Base-by-base conservation (phyloP, 495 filamentous ascomycete species). In the Apodospora peruviana region DNA sequence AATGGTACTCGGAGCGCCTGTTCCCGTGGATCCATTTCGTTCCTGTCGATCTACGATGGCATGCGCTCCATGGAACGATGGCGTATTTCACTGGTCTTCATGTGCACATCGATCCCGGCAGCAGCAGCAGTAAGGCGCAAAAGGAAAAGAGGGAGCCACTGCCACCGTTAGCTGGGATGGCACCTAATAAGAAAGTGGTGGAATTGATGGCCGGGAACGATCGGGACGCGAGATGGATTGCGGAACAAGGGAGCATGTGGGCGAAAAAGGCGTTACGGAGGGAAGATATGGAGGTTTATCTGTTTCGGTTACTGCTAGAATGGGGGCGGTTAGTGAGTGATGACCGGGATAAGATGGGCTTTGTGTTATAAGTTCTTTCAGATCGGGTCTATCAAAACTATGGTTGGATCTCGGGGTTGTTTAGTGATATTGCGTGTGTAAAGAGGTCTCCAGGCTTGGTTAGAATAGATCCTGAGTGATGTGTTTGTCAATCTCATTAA, bases 251-350 rank as follows among this genome's bases (percentile, higher is more conserved):
- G 2, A 67, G 71, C 29, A 70, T 76, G 47, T 90, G 86, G 86
- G 79, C 81, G 1, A 65, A 66, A 2, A 76, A 71, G 50, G 86
- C 82, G 8, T 50, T 93, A 29, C 72, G 87, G 57, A 83, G 78
- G 52, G 85, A 90, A 67, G 88, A 94, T 60, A 88, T 86, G 83
- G 82, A 88, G 64, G 76, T 91, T 22, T 94, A 91, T 58, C 73
- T 91, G 58, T 91, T 90, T 63, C 67, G 88, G 39, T 58, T 94
- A 49, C 60, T 91, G 48, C 61, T 91, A 35, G 88, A 91, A 67
- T 91, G 84, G 83, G 84, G 76, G 1, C 66, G 85, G 36, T 52
- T 88, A 11, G 73, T 81, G 8, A 73, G 85, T 64, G 83, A 87
- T 48, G 53, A 68, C 35, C 70, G 85, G 58, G 81, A 86, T 48